These are phyloP conservation scores for Colletotrichum tofieldiae DNA, from an alignment of 2,329 filamentous ascomycete species.

Conservation along the genomic window DNA sequence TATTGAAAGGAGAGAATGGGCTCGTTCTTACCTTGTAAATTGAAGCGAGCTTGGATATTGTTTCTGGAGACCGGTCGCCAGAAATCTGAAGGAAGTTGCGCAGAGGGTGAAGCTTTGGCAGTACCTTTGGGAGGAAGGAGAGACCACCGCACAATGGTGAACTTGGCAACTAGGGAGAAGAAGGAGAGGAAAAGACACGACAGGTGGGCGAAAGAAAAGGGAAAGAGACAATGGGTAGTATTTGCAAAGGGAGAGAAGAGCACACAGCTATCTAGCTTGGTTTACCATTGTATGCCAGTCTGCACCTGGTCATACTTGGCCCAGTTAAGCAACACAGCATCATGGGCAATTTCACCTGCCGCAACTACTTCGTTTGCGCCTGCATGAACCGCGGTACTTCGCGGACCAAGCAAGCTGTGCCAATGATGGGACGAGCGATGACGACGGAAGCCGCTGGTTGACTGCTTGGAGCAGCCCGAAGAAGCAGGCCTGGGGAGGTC, in stretches of 20 bases:
- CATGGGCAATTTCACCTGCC: slow-evolving; percentile 11
- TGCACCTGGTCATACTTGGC: slow-evolving; percentile 1
- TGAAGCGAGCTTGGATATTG: background rate
- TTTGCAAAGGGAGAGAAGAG: slow-evolving; percentile 7
- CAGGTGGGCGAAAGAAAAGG: background rate
- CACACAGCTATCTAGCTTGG: background rate
- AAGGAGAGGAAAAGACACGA: background rate
- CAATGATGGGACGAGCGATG: slow-evolving; percentile 28
- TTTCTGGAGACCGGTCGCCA: background rate
- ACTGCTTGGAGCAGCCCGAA: slow-evolving; percentile 10
- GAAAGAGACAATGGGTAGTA: slow-evolving; percentile 4
- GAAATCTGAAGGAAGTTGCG: background rate
- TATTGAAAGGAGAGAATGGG: background rate
- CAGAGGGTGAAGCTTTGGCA: background rate
- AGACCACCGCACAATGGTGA: background rate
- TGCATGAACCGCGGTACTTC: slow-evolving; percentile 25
- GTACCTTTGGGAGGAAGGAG: background rate
- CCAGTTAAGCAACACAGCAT: slow-evolving; percentile 7
- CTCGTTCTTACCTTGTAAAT: background rate
- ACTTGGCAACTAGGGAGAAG: background rate
- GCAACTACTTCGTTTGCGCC: slow-evolving; percentile 1
- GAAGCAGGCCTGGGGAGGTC: slow-evolving; percentile 16
- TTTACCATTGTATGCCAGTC: background rate
- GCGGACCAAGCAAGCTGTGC: slow-evolving; percentile 7
- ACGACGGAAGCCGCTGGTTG: slow-evolving; percentile 20